phyloP scores from a whole-genome alignment of 2,329 filamentous ascomycete genomes.

The Sporothrix dimorphospora region DNA sequence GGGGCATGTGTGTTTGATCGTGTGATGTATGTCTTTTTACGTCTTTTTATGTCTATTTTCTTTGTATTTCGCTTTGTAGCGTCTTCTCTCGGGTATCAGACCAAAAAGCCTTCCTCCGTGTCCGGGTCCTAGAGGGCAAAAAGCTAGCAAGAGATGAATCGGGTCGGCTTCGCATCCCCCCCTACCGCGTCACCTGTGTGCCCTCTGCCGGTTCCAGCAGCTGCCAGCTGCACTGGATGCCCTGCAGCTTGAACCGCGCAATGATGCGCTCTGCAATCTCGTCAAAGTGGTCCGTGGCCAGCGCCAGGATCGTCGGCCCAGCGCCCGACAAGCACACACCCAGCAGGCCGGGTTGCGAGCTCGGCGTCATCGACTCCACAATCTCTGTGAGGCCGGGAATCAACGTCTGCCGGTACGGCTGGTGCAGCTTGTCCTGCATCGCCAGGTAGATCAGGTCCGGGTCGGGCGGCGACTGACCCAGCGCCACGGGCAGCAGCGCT shows the following conservation, averaged over 20 bases:
- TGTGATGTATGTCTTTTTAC: neutral
- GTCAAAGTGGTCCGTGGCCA: slow-evolving; percentile 89
- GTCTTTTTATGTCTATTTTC: neutral
- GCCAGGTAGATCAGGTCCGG: slow-evolving; percentile 93
- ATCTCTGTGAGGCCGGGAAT: slow-evolving; percentile 93
- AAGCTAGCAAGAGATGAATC: too few relatives aligned
- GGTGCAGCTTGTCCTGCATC: slow-evolving; percentile 98
- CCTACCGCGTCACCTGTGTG: slow-evolving; percentile 45
- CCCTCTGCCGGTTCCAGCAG: slow-evolving; percentile 86
- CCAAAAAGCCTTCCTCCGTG: neutral
- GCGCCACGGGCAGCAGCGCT: slow-evolving; percentile 83
- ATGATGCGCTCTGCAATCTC: slow-evolving; percentile 82
- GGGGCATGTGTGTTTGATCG: neutral
- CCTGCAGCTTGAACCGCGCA: slow-evolving; percentile 69
- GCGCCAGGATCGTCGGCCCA: slow-evolving; percentile 89
- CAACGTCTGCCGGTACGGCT: slow-evolving; percentile 88
- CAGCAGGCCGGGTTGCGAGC: slow-evolving; percentile 81
- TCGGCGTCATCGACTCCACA: slow-evolving; percentile 85
- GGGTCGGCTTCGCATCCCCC: neutral
- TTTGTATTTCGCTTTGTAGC: neutral
- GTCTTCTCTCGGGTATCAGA: slow-evolving; percentile 22
- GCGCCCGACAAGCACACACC: slow-evolving; percentile 95
- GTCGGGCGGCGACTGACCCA: slow-evolving; percentile 87
- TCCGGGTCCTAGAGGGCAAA: neutral
- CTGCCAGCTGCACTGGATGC: slow-evolving; percentile 83